Evolutionary conservation across 345 rosid species (phyloP), one percentile per base, ranked within the genome.

Genomic region (Camelina sativa): DNA sequence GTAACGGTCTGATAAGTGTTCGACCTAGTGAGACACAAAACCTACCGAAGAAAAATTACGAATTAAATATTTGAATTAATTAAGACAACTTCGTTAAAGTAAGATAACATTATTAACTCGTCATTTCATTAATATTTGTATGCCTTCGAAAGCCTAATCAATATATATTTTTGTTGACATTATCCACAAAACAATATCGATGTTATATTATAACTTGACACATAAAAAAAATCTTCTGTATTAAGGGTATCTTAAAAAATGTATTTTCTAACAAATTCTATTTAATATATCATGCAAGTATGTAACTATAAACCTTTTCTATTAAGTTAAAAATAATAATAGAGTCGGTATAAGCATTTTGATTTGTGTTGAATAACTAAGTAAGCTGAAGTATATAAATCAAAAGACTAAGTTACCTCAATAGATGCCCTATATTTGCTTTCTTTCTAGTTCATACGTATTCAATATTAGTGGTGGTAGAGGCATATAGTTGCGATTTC

Each of bases 11-110:
- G 57, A 41, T 71, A 30, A 58, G 43, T 77, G 80, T 72, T 77
- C 80, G 80, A 70, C 72, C 67, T 55, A 41, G 76, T 56, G 80
- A 64, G 80, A 71, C 80, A 76, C 67, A n/a, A 64, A 70, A 76
- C 80, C 80, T 76, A 70, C 66, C 80, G 5, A 69, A 56, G 65
- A 54, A 54, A 20, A 17, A 43, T 19, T 34, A 52, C 3, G 38
- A 50, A 62, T 50, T n/a, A 25, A 23, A 50, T 28, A 51, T 50
- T 74, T 10, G 7, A 57, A 25, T 50, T 59, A 37, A 67, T 67
- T 25, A 60, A 72, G 54, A 75, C 67, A 67, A 67, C 28, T 69
- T 50, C 75, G 56, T 60, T 69, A 62, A 52, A 53, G 57, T 7
- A 60, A 38, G 35, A 66, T 65, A 35, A 47, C 16, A 38, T 40